Evolutionary conservation across 2,329 filamentous ascomycete species (phyloP).

Genomic region (Trichoderma asperellum): DNA sequence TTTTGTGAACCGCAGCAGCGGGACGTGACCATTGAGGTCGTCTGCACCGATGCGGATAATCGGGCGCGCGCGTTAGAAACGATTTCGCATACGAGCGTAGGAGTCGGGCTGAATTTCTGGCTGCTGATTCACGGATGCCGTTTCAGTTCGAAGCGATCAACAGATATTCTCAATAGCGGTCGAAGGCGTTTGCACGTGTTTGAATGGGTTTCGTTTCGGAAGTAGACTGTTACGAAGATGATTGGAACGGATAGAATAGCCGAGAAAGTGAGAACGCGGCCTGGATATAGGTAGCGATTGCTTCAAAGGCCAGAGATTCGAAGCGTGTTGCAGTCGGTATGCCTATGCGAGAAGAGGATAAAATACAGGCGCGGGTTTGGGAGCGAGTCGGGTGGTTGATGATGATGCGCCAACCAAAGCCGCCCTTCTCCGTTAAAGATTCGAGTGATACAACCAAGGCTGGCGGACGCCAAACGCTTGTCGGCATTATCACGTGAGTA

Average conservation of each 20-base stretch:
- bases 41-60: slow-evolving; percentile 33
- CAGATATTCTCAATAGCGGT: neutral
- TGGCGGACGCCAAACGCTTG: slow-evolving; percentile 13
- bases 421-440: slow-evolving; percentile 28
- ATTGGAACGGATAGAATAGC: neutral
- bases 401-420: slow-evolving; percentile 29
- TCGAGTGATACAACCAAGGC: slow-evolving; percentile 24
- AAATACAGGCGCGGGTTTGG: slow-evolving; percentile 7
- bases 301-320: neutral
- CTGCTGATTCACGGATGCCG: neutral
- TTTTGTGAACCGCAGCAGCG: slow-evolving; percentile 30
- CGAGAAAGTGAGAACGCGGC: slow-evolving; percentile 4
- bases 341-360: neutral
- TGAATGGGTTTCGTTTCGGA: neutral
- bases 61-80: slow-evolving; percentile 26
- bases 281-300: neutral
- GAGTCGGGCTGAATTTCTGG: neutral
- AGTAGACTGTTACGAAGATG: neutral
- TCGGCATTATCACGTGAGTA: slow-evolving; percentile 41
- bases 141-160: neutral
- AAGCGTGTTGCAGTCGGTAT: neutral
- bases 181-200: slow-evolving; percentile 19
- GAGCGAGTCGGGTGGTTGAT: slow-evolving; percentile 6
- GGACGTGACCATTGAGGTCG: slow-evolving; percentile 34
- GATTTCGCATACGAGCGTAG: slow-evolving; percentile 24